phyloP scores from a whole-genome alignment of 2,329 filamentous ascomycete genomes.

The Alternaria brassicicola region DNA sequence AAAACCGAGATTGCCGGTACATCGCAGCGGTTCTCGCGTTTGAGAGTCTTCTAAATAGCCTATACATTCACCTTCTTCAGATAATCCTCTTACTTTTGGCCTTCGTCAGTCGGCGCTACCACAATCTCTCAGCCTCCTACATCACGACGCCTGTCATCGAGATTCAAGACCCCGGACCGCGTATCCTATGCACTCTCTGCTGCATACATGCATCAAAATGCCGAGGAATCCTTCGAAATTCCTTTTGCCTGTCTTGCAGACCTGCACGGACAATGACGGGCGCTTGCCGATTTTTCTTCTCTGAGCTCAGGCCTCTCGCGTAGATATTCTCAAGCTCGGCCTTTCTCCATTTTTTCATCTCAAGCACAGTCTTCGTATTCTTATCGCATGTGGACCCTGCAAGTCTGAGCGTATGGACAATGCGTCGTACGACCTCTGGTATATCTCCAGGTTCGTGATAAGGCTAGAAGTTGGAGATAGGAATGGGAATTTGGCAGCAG shows the following conservation, averaged over 20 bases:
- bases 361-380: constrained; percentile 4
- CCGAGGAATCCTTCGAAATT: neutral
- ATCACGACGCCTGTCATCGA: neutral
- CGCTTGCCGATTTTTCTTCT: constrained; percentile 1
- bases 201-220: neutral
- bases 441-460: neutral
- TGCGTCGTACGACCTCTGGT: neutral
- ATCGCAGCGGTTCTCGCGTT: neutral
- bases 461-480: neutral
- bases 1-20: neutral
- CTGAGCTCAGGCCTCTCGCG: constrained; percentile 12
- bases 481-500: neutral
- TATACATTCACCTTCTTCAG: neutral
- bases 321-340: constrained; percentile 8
- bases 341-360: neutral
- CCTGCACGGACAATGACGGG: neutral
- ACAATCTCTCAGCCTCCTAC: neutral
- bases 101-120: neutral
- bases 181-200: neutral
- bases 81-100: neutral
- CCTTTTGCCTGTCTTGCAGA: neutral
- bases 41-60: neutral
- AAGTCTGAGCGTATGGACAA: constrained; percentile 1
- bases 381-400: constrained; percentile 8
- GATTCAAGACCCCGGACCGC: neutral